phyloP scores from a whole-genome alignment of 768 basidiomycete species.

The Terana coerulea region DNA sequence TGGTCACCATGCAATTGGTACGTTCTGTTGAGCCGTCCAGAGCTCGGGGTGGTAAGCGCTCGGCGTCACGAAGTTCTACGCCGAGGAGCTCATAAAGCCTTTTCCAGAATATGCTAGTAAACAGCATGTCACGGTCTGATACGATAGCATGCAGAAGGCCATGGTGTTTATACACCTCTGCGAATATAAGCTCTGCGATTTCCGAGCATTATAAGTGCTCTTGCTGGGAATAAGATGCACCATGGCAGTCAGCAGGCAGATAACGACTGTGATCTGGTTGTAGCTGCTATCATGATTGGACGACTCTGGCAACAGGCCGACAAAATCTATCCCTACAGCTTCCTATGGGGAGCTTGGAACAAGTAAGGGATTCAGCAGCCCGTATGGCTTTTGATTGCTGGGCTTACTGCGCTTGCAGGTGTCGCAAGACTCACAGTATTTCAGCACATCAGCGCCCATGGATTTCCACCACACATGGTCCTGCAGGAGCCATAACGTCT shows the following conservation, averaged over 20 bases:
- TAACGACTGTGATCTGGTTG: constrained; percentile 25
- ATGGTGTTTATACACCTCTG: constrained; percentile 33
- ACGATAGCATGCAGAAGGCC: constrained; percentile 37
- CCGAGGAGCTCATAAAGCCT: constrained; percentile 29
- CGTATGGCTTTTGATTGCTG: constrained; percentile 19
- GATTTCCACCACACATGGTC: constrained; percentile 40
- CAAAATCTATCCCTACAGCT: constrained; percentile 27
- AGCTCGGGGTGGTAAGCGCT: not conserved
- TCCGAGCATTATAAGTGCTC: constrained; percentile 30
- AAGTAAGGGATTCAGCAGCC: constrained; percentile 22
- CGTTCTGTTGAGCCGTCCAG: constrained; percentile 29
- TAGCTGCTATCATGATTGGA: constrained; percentile 20
- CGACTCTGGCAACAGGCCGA: constrained; percentile 20
- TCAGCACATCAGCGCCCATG: constrained; percentile 25
- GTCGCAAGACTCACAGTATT: constrained; percentile 25
- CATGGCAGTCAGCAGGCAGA: constrained; percentile 20
- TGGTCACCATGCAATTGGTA: constrained; percentile 28
- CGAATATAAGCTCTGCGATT: constrained; percentile 34
- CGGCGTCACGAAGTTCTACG: constrained; percentile 30
- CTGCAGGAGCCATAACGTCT: constrained; percentile 30
- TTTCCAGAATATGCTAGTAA: constrained; percentile 42
- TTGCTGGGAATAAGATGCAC: constrained; percentile 28
- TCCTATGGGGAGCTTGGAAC: constrained; percentile 26
- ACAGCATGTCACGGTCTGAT: constrained; percentile 38
- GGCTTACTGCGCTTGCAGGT: constrained; percentile 21